Percentiles rank a stretch among this genome's conserved stretches.
phyloP scores from a whole-genome alignment of 1,139 yeast genomes.

The Wickerhamiella pararugosa region DNA sequence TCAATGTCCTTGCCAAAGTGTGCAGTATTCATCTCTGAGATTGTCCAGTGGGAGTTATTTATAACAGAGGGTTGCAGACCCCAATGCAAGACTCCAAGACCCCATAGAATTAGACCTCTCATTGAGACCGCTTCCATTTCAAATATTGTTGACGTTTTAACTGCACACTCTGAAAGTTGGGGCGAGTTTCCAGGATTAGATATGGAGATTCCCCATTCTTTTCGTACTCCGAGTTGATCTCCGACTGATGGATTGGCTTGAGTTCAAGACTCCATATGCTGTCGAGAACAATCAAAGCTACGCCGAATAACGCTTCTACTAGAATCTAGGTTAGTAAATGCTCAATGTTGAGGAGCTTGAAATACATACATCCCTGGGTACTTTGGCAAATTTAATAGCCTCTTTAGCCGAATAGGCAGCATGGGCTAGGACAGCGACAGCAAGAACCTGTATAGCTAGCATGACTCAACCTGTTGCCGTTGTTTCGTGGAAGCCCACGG shows the following conservation, averaged over 20 bases:
- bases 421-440: slow-evolving; percentile 20
- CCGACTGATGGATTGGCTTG: slow-evolving; percentile 20
- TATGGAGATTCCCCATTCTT: slow-evolving; percentile 15
- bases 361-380: slow-evolving; percentile 11
- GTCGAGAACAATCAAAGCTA: slow-evolving; percentile 16
- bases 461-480: neutral
- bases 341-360: neutral
- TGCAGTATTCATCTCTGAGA: neutral
- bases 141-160: slow-evolving; percentile 19
- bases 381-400: slow-evolving; percentile 19
- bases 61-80: neutral
- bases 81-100: neutral
- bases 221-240: slow-evolving; percentile 16
- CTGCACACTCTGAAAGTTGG: slow-evolving; percentile 22
- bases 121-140: slow-evolving; percentile 17
- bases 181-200: slow-evolving; percentile 21
- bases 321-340: slow-evolving; percentile 18
- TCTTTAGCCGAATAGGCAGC: slow-evolving; percentile 26
- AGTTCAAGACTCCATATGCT: slow-evolving; percentile 17
- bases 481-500: neutral
- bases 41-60: neutral
- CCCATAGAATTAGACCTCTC: neutral
- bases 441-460: slow-evolving; percentile 7
- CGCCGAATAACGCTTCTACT: slow-evolving; percentile 22
- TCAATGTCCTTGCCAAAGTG: neutral